phyloP scores from a whole-genome alignment of 1,284 basidiomycete species.

The Neonothopanus nambi region DNA sequence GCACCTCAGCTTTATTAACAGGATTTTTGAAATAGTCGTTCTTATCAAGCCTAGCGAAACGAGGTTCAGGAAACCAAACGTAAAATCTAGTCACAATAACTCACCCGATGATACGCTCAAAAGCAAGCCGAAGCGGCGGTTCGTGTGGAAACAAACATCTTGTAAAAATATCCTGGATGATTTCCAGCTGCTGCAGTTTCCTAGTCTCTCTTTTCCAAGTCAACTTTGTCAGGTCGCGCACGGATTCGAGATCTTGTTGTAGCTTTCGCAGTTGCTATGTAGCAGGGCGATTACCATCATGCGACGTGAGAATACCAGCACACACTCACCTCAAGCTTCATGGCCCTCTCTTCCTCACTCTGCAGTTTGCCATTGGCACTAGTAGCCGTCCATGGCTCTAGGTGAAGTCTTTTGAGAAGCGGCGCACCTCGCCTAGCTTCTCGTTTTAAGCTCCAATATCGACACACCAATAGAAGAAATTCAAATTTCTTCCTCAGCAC shows the following conservation, averaged over 20 bases:
- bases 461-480: conserved; percentile 79
- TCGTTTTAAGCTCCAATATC: conserved; percentile 97
- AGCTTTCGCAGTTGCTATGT: conserved; percentile 69
- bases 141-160: conserved; percentile 70
- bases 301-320: neutral
- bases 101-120: conserved; percentile 74
- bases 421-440: conserved; percentile 94
- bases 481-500: conserved; percentile 75
- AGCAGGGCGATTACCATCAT: neutral
- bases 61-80: conserved; percentile 2
- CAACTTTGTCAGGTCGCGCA: conserved; percentile 72
- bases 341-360: conserved; percentile 81
- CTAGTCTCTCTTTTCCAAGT: conserved; percentile 82
- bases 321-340: conserved; percentile 76
- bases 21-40: conserved; percentile 78
- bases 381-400: conserved; percentile 96
- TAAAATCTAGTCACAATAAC: conserved; percentile 25
- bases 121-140: conserved; percentile 57
- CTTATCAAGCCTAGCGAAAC: conserved; percentile 64
- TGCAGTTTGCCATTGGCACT: conserved; percentile 58
- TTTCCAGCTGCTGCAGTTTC: conserved; percentile 76
- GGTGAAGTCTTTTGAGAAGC: conserved; percentile 88
- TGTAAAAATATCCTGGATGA: conserved; percentile 70
- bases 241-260: conserved; percentile 75
- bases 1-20: conserved; percentile 78